Evolutionary conservation across 768 basidiomycete species (phyloP), one percentile per base, ranked within the genome.

Genomic region (Cyclocybe aegerita): DNA sequence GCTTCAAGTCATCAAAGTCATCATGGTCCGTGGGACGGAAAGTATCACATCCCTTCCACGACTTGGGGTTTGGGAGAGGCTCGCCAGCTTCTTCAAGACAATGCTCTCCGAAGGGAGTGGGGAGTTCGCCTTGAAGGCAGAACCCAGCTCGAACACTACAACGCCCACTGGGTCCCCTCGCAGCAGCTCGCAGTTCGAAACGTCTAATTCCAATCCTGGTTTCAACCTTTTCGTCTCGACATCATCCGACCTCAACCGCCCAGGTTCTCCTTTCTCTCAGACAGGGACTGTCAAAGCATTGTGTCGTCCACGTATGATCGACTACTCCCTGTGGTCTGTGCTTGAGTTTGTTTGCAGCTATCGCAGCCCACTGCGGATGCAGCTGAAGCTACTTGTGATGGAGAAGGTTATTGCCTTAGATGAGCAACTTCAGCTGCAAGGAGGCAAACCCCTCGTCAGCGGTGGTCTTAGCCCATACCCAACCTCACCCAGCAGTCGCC

Each of bases 281-380:
- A 16, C 59, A 52, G 45, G 48, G 60, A 38, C 60, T n/a, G 38
- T 47, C 4, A 49, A 35, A 4, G 36, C 50, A 11, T 55, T 65
- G 43, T 57, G 60, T 29, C 68, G 66, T 37, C 86, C 86, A 3
- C 75, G 86, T 29, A 68, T 86, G 17, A 69, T 88, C 4, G 89
- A 91, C 62, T 90, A 88, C 56, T 68, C 80, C 7, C 70, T 85
- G 1, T 90, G 88, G 88, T 90, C 88, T 3, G 63, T 83, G 29
- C 66, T 90, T 23, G 85, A 89, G 58, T 74, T 87, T 47, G 63
- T 86, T 12, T 86, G 81, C 54, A 73, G 81, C 1, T 80, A 77
- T 58, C 76, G 85, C 12, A 82, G 70, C 35, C 86, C 88, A 0
- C 72, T 91, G 29, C 68, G 78, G 46, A 67, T 86, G 29, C 86